phyloP scores from a whole-genome alignment of 164 flowering plant species.

The Aristolochia contorta region DNA sequence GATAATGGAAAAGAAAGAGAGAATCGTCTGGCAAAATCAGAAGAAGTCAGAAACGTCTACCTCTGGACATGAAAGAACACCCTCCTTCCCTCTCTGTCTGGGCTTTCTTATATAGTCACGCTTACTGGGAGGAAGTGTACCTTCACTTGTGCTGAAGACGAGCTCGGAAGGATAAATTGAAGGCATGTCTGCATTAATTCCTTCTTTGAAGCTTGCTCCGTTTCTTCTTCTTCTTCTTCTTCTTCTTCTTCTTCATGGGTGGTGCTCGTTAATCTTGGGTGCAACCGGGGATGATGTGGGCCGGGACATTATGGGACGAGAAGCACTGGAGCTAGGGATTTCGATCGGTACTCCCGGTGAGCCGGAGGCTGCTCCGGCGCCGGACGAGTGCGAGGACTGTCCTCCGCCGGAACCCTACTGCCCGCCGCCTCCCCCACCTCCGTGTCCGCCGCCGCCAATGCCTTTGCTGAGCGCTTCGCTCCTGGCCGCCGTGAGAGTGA shows the following conservation, averaged over 20 bases:
- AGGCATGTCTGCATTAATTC: neutral
- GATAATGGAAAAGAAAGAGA: too few relatives aligned
- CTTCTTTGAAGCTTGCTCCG: neutral
- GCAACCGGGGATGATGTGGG: neutral
- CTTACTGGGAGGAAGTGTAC: neutral
- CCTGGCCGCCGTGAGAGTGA: neutral
- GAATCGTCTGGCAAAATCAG: neutral
- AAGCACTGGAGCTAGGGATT: constrained; percentile 9
- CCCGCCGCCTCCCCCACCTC: neutral
- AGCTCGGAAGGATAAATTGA: neutral
- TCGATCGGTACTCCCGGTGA: constrained; percentile 9
- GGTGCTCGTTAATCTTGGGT: too few relatives aligned
- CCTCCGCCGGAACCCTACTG: neutral
- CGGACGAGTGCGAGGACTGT: neutral
- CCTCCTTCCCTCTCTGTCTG: neutral
- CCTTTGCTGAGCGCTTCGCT: neutral
- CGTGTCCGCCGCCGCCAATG: too few relatives aligned
- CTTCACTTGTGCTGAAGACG: neutral
- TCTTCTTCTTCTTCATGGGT: neutral
- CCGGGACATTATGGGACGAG: neutral
- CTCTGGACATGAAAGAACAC: neutral
- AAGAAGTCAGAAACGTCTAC: neutral
- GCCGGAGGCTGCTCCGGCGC: neutral
- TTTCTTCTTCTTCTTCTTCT: neutral
- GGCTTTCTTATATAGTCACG: neutral